Base-by-base conservation (phyloP, 2,329 filamentous ascomycete genomes). In the Xylariomycetidae sp. region DNA sequence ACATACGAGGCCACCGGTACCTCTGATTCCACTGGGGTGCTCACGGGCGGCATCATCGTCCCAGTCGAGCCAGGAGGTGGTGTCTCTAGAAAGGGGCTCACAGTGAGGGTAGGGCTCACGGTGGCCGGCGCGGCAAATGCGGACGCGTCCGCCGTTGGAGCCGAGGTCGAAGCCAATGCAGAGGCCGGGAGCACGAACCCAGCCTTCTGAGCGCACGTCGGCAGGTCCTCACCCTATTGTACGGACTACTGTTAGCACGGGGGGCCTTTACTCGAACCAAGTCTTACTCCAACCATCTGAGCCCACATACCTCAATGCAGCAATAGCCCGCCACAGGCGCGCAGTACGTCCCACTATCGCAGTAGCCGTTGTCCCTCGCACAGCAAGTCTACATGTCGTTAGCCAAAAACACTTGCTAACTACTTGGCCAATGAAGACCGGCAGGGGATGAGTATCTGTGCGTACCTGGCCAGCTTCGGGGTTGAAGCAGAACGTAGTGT, bases 291-390 rank as follows among this genome's bases (percentile, higher is more conserved):
- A n/a, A n/a, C n/a, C n/a, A n/a, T n/a, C n/a, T n/a, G n/a, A n/a
- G n/a, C n/a, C n/a, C n/a, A n/a, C n/a, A 22, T 53, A 63, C 59
- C 30, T 62, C 54, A 4, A 51, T 33, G 34, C 62, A 64, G 35
- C 62, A 64, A 37, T 54, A 62, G 3, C 59, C 60, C 3, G 55
- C 49, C 5, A 62, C 54, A 0, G 61, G 60, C 6, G 61, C 60
- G 32, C 61, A 63, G 40, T 56, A 60, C 19, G 52, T 54, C 6
- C 58, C 59, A 8, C 37, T 35, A 3, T 50, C 48, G 36, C 61
- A 64, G 44, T 54, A 63, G 2, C 58, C 59, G 22, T 46, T 49
- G 25, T 64, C 61, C 13, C 41, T 31, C 7, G 37, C 23, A 33
- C 61, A 64, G 33, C 61, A 64, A 18, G 57, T 50, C 61, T 64